These are phyloP conservation scores for Ceratobasidium sp. DNA, from an alignment of 1,284 basidiomycete genomes.

Conservation along the genomic window DNA sequence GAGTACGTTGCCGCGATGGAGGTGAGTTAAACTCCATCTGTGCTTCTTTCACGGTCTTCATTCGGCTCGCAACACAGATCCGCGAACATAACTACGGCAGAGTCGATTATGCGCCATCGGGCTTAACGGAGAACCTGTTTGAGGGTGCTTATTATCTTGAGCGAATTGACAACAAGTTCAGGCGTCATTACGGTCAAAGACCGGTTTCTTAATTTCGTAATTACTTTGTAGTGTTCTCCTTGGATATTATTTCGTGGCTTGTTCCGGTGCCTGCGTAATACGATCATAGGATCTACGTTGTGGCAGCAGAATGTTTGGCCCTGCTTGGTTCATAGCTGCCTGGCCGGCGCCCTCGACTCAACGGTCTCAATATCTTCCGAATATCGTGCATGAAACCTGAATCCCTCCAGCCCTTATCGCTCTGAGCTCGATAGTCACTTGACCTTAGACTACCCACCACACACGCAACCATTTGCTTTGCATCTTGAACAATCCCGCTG, in stretches of 20 bases:
- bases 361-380: too few species aligned
- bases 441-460: too few species aligned
- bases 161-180: constrained; percentile 88
- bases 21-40: constrained; percentile 55
- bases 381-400: too few species aligned
- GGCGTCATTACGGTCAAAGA: constrained; percentile 74
- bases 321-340: neutral
- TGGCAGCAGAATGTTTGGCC: neutral
- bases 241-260: too few species aligned
- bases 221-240: too few species aligned
- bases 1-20: constrained; percentile 78
- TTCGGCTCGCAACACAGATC: constrained; percentile 59
- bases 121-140: constrained; percentile 90
- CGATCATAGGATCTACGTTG: neutral
- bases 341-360: too few species aligned
- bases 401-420: too few species aligned
- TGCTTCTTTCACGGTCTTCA: neutral
- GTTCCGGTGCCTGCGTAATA: too few species aligned
- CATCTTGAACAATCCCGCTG: too few species aligned
- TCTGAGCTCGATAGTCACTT: too few species aligned
- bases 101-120: constrained; percentile 81
- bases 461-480: too few species aligned
- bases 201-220: too few species aligned
- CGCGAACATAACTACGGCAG: constrained; percentile 97
- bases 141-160: constrained; percentile 92